Evolutionary conservation across 169 alveolate species (phyloP), one percentile per base, ranked within the genome.

Genomic region (Plasmodium blacklocki): DNA sequence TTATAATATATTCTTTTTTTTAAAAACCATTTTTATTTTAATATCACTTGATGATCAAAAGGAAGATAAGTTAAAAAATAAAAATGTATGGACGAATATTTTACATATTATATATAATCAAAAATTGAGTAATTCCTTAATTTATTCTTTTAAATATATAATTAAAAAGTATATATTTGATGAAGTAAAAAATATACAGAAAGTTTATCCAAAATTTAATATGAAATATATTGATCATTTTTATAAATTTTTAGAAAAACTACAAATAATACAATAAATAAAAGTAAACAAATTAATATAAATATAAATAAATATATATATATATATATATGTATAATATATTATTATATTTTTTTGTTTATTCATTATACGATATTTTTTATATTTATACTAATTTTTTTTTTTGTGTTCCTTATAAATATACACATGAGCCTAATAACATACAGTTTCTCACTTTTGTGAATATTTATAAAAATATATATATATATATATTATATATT

Each of bases 141-240:
- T 70, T 14, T 63, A 71, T 47, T 62, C 63, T 18, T 83, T 67
- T 67, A 83, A 83, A 59, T 23, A 50, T 68, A 83, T 83, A 68
- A 49, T 83, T 45, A 83, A 83, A 39, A 83, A 83, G 52, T 83
- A 83, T 29, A 83, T 83, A 83, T 83, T 68, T 83, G 70, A 83
- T 62, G 91, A 83, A 50, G 83, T 43, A 32, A 12, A 83, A 18
- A 83, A 83, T 54, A 71, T 83, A 29, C 21, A 29, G 12, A 47
- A 68, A 8, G 59, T 83, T 19, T 83, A 83, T 50, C 91, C 91
- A 29, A 15, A 83, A 29, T 83, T 83, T 70, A 68, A 83, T 26
- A 71, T 83, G 32, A 70, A 60, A 56, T 83, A 71, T 70, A 59
- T 73, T 54, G 67, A 83, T 54, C 43, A 29, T 47, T 83, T 83